Base-by-base conservation (phyloP, 2,329 filamentous ascomycete genomes). In the Pyrenochaeta sp. region DNA sequence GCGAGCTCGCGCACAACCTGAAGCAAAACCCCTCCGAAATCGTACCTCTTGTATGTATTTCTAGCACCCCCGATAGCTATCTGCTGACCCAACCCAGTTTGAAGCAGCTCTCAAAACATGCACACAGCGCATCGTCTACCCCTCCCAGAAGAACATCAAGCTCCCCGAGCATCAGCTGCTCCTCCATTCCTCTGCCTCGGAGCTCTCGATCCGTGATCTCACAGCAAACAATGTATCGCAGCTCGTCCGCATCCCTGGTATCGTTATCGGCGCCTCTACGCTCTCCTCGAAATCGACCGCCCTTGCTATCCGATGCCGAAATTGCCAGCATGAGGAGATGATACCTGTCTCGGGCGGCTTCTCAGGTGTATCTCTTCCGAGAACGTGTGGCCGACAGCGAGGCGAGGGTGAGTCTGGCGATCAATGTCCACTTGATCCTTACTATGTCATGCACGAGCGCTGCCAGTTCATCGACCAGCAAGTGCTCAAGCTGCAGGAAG, bases 401-500 rank as follows among this genome's bases (percentile, higher is more conserved):
- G 81, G 85, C 9, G 84, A 85, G 13, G 89, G 89, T 50, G 91
- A 96, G 44, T 81, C 83, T 1, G 84, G 85, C 1, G 87, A 91
- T 37, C 88, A 90, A 69, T 99, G 95, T 71, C 93, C 94, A 0
- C 81, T 99, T 59, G 95, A 99, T 71, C 95, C 95, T 15, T 99
- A 97, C 80, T 96, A 95, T 71, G 92, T 99, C 56, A 85, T 95
- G 57, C 95, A 99, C 75, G 95, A 99, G 78, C 93, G 91, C 76
- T 97, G 91, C 37, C 88, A 89, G 63, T 99, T 99, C 75, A 93
- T 98, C 71, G 95, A 99, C 72, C 95, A 99, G 78, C 95, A 99
- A 78, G 92, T 99, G 59, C 90, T 99, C 76, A 99, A 99, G 78
- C 87, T 99, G 19, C 95, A 99, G 76, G 95, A 99, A 79, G 95